Evolutionary conservation across 2,329 filamentous ascomycete genomes (phyloP), one percentile per base, ranked within the genome.

Genomic region (Daldinia sp.): DNA sequence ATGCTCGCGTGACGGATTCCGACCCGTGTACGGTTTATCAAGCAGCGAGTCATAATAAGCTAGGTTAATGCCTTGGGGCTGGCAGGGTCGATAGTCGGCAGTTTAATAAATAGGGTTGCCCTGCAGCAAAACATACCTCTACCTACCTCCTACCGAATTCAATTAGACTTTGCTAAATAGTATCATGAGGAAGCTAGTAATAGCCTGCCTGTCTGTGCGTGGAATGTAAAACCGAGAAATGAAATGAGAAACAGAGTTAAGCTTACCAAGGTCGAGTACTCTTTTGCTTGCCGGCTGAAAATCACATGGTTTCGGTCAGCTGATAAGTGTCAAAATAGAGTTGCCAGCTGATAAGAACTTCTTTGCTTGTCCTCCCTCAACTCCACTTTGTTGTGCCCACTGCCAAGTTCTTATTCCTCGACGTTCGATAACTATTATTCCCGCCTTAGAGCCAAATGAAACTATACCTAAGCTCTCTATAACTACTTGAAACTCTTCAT

Each of bases 11-110:
- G 50, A 55, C 29, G 53, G 25, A 48, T 39, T n/a, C 53, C 19
- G 34, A 59, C 11, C 49, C 32, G 50, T 58, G 45, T 61, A 64
- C 55, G 45, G 43, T 34, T 48, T 54, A 55, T 23, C 32, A 34
- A 32, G 59, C 13, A 27, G 29, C 21, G 41, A 53, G 49, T 15
- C n/a, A 13, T 25, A 17, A 58, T 50, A 45, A 58, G 43, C 45
- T 15, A 45, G 54, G 43, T 37, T 15, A 15, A 58, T 58, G 52
- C 54, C 19, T 52, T 15, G 39, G n/a, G n/a, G n/a, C n/a, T n/a
- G n/a, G 11, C 21, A 19, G 43, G 3, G 25, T 50, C 29, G 49
- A 32, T 21, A 35, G 45, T 25, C 11, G 45, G 47, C 39, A 25
- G 51, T 48, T 15, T 57, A 55, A 53, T 43, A 43, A 50, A 25